Conservation (phyloP, 2,329 filamentous ascomycete genomes). For the Sporothrix pallida region DNA sequence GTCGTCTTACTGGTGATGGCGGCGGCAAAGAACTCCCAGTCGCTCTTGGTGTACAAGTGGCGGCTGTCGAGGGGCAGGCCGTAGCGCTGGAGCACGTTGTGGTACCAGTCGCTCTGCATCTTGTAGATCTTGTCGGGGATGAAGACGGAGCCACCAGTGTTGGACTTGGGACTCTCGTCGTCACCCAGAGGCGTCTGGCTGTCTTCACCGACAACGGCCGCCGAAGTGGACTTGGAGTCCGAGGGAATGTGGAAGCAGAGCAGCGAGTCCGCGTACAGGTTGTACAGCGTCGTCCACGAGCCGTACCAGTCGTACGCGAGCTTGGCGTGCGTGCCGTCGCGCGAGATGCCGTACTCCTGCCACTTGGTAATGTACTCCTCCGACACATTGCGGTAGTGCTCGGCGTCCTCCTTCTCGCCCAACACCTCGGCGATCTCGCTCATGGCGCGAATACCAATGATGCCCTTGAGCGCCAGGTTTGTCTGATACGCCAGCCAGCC, state of each 20-base stretch:
- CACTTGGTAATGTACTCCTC: constrained; percentile 72
- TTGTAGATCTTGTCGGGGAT: constrained; percentile 78
- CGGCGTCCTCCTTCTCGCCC: constrained; percentile 62
- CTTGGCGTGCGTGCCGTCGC: constrained; percentile 72
- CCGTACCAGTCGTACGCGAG: constrained; percentile 78
- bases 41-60: constrained; percentile 84
- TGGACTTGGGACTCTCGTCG: constrained; percentile 35
- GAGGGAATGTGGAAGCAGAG: constrained; percentile 44
- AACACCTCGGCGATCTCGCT: constrained; percentile 67
- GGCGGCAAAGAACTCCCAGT: constrained; percentile 90
- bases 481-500: constrained; percentile 76
- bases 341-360: constrained; percentile 69
- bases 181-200: constrained; percentile 36
- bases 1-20: constrained; percentile 74
- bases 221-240: not conserved
- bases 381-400: constrained; percentile 67
- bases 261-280: constrained; percentile 68
- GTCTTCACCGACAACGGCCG: not conserved
- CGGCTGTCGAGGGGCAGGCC: constrained; percentile 82
- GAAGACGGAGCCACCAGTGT: constrained; percentile 53
- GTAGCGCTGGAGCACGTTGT: constrained; percentile 77
- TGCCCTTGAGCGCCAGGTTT: constrained; percentile 77
- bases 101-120: constrained; percentile 81
- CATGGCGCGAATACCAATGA: constrained; percentile 80
- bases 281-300: constrained; percentile 79